phyloP scores from a whole-genome alignment of 78 protist species.

The Planoprotostelium fungivorum region DNA sequence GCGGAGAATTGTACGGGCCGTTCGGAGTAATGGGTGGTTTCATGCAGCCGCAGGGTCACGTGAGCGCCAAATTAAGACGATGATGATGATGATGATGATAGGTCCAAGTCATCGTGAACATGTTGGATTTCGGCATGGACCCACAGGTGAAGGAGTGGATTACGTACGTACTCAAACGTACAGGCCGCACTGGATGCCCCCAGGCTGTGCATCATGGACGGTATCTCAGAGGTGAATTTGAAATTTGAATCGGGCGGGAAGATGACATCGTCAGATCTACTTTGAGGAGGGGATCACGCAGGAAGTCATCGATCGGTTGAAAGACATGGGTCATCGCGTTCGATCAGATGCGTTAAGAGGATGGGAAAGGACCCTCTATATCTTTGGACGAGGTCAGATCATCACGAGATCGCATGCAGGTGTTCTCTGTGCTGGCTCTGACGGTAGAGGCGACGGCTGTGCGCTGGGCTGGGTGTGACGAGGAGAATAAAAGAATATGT shows the following conservation, averaged over 20 bases:
- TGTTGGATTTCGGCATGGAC: slow-evolving; percentile 60
- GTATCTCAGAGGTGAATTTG: not conserved
- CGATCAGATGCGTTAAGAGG: not conserved
- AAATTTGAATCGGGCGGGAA: not conserved
- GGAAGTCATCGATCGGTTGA: not conserved
- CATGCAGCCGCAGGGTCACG: slow-evolving; percentile 92
- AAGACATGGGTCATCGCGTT: not conserved
- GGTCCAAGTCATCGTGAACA: slow-evolving; percentile 58
- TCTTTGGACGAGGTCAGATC: not conserved
- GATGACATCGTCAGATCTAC: not conserved
- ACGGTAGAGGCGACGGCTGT: not conserved
- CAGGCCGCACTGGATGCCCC: not conserved
- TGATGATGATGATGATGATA: not conserved
- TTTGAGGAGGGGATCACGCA: not conserved
- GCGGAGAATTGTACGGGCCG: slow-evolving; percentile 32
- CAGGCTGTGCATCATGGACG: not conserved
- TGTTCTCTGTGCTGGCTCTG: not conserved
- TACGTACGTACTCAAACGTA: too few relatives aligned
- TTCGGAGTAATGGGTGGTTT: slow-evolving; percentile 88
- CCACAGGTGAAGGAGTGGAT: too few relatives aligned
- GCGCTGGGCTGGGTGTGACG: not conserved
- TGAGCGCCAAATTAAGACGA: not conserved
- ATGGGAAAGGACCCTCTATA: not conserved
- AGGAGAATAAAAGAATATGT: too few relatives aligned
- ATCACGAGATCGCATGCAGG: not conserved